Evolutionary conservation across 768 basidiomycete species (phyloP).

Genomic region (Lactarius deliciosus): DNA sequence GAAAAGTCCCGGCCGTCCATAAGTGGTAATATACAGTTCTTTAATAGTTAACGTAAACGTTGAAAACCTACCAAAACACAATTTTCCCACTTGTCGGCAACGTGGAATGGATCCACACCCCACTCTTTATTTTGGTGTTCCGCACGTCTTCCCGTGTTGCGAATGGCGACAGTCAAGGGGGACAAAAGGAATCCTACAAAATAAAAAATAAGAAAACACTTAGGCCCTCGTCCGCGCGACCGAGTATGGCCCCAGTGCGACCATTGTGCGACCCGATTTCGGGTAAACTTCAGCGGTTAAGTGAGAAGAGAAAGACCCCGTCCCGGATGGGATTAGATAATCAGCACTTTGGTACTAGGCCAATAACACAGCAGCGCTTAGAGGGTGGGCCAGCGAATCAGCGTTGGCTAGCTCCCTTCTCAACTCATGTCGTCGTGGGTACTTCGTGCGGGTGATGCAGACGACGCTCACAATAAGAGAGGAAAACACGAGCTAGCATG

Average conservation of each 20-base stretch:
- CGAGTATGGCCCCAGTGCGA: constrained; percentile 22
- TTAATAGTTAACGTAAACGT: constrained; percentile 23
- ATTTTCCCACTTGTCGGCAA: constrained; percentile 10
- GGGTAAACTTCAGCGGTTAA: constrained; percentile 11
- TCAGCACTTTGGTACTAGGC: neutral
- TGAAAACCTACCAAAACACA: constrained; percentile 9
- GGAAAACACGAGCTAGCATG: constrained; percentile 27
- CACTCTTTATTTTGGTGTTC: constrained; percentile 13
- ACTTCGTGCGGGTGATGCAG: constrained; percentile 7
- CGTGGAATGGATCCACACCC: constrained; percentile 26
- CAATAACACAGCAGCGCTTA: constrained; percentile 21
- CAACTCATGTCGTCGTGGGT: constrained; percentile 19
- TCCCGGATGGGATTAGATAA: constrained; percentile 24
- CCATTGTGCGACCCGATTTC: constrained; percentile 26
- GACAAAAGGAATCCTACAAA: neutral
- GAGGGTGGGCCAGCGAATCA: constrained; percentile 4
- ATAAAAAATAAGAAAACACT: neutral
- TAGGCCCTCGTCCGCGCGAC: constrained; percentile 15
- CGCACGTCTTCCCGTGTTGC: constrained; percentile 18
- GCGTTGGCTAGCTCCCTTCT: constrained; percentile 9
- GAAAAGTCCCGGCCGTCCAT: constrained; percentile 19
- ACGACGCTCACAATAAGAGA: neutral
- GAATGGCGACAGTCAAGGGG: constrained; percentile 14
- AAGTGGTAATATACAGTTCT: constrained; percentile 26
- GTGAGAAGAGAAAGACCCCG: constrained; percentile 8